phyloP scores from a whole-genome alignment of 1,284 basidiomycete species.

The Pseudozyma pruni region DNA sequence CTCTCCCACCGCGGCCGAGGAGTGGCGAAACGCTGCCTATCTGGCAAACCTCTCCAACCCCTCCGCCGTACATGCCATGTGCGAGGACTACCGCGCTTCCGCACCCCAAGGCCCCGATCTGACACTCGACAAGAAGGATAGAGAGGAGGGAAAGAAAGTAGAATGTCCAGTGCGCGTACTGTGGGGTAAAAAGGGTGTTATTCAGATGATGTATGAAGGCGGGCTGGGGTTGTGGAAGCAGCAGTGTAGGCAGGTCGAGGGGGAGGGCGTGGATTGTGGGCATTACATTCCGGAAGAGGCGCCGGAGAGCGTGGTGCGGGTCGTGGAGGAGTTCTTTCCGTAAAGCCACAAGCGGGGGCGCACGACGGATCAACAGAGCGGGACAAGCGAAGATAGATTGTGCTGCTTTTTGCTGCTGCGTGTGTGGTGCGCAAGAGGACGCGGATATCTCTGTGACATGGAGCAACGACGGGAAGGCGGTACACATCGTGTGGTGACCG shows the following conservation, averaged over 20 bases:
- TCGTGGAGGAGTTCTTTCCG: constrained; percentile 26
- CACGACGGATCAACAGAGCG: background rate
- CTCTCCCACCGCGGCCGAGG: background rate
- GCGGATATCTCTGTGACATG: no score
- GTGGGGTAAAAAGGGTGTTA: constrained; percentile 68
- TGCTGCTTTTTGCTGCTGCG: no score
- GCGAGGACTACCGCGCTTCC: constrained; percentile 69
- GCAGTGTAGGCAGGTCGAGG: constrained; percentile 54
- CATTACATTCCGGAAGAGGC: constrained; percentile 69
- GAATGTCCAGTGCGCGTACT: constrained; percentile 56
- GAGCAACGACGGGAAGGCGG: no score
- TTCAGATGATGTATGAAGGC: constrained; percentile 57
- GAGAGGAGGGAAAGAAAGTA: constrained; percentile 58
- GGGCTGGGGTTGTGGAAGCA: constrained; percentile 64
- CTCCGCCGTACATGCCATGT: constrained; percentile 41
- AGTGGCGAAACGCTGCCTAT: constrained; percentile 16
- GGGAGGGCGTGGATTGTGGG: constrained; percentile 61
- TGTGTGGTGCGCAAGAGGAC: no score
- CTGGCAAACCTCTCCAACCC: constrained; percentile 18
- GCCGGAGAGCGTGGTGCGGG: constrained; percentile 50
- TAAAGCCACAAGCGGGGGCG: constrained; percentile 3
- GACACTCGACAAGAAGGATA: constrained; percentile 64
- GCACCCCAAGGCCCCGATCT: constrained; percentile 66
- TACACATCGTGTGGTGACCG: no score
- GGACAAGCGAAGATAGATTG: no score